Evolutionary conservation across 768 basidiomycete genomes (phyloP), one percentile per base, ranked within the genome.

Genomic region (Lentinula edodes): DNA sequence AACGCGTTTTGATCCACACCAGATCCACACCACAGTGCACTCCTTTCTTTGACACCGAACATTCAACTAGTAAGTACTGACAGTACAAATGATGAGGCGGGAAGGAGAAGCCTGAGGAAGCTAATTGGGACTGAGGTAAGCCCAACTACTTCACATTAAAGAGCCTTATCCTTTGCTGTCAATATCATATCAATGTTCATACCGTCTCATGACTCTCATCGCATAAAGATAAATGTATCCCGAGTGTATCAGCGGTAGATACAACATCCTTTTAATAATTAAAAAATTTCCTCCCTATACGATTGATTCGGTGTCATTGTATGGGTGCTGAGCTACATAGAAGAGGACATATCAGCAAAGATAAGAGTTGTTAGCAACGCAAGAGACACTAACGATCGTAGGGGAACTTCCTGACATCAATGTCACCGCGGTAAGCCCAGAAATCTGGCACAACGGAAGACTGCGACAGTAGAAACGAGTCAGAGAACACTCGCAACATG

Each of bases 361-460:
- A 20, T n/a, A 28, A 39, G 15, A 42, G 34, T 8, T 12, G 32
- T 16, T 13, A 39, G 15, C n/a, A 15, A 42, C 46, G 23, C 3
- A 18, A 48, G 7, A 53, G 13, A 61, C 67, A 61, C 67, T 60
- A 36, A 68, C 67, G 67, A 36, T 68, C 67, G 41, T 68, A 68
- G 7, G 67, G 67, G 60, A 68, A 68, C 50, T 66, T 68, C 12
- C 67, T 61, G 20, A 53, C 45, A 32, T 63, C 64, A 18, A 68
- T 50, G 45, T 68, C 67, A n/a, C 67, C 67, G 34, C 63, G 63
- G 46, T 68, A 68, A 38, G 46, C 39, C 39, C 50, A 60, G 45
- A 64, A 68, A 43, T 67, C 53, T 5, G 65, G 65, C 13, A 64
- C 63, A 16, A 61, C 52, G 28, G 67, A 57, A 10, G 65, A 64